These are phyloP conservation scores for Collybia sp. DNA, from an alignment of 768 basidiomycete species.

Conservation along the genomic window DNA sequence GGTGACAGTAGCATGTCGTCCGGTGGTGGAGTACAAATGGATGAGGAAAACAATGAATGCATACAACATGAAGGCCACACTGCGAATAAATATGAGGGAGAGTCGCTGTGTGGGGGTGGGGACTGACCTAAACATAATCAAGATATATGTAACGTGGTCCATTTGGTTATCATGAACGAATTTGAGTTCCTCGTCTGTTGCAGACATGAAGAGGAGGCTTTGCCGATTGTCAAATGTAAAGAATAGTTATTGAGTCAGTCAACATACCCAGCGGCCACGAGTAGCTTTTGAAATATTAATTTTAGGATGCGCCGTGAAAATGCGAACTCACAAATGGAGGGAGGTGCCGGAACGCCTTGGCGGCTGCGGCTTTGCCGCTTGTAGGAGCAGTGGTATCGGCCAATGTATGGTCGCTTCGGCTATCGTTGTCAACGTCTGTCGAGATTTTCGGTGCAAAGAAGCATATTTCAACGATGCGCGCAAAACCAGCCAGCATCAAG, in stretches of 20 bases:
- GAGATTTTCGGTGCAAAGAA: slow-evolving; percentile 49
- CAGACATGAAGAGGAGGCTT: slow-evolving; percentile 86
- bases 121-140: slow-evolving; percentile 76
- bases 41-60: slow-evolving; percentile 67
- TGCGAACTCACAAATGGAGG: slow-evolving; percentile 73
- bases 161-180: slow-evolving; percentile 68
- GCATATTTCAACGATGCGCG: slow-evolving; percentile 81
- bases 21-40: slow-evolving; percentile 60
- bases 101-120: neutral
- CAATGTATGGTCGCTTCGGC: slow-evolving; percentile 64
- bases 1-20: slow-evolving; percentile 43
- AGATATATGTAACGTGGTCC: slow-evolving; percentile 89
- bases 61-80: slow-evolving; percentile 77
- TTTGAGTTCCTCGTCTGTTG: slow-evolving; percentile 85
- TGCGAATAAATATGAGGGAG: slow-evolving; percentile 15
- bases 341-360: slow-evolving; percentile 76
- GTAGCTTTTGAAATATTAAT: slow-evolving; percentile 38
- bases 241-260: neutral
- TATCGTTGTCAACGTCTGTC: slow-evolving; percentile 41
- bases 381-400: slow-evolving; percentile 27
- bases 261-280: slow-evolving; percentile 67
- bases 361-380: slow-evolving; percentile 30
- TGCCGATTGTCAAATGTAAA: neutral
- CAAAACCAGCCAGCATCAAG: slow-evolving; percentile 76
- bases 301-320: neutral